Evolutionary conservation across 352 stramenopile species (phyloP).

Genomic region (Phytophthora foliorum): DNA sequence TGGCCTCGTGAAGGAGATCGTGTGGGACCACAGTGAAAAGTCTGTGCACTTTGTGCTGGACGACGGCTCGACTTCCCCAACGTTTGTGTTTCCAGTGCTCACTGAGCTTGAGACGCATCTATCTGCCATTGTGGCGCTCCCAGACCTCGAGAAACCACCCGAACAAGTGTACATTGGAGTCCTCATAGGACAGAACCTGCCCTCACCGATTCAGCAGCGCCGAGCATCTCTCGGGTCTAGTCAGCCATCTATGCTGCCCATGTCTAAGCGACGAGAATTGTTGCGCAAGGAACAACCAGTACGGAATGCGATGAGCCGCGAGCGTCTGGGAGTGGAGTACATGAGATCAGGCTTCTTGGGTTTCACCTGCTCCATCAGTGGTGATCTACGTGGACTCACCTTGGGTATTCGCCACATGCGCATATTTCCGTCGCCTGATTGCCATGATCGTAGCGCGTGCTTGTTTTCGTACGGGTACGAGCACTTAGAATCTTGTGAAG

Average conservation of each 20-base stretch:
- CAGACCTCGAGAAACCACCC: slow-evolving; percentile 38
- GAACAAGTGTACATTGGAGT: slow-evolving; percentile 77
- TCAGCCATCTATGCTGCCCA: slow-evolving; percentile 41
- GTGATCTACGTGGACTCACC: slow-evolving; percentile 61
- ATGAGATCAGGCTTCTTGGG: slow-evolving; percentile 55
- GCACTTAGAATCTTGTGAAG: slow-evolving; percentile 62
- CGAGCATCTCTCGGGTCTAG: slow-evolving; percentile 24
- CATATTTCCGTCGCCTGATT: slow-evolving; percentile 68
- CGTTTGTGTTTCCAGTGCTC: slow-evolving; percentile 58
- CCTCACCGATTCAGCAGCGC: slow-evolving; percentile 77
- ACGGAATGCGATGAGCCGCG: slow-evolving; percentile 47
- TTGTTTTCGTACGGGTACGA: slow-evolving; percentile 78
- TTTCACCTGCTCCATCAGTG: slow-evolving; percentile 73
- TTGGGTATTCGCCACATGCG: slow-evolving; percentile 60
- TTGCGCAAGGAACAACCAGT: slow-evolving; percentile 65
- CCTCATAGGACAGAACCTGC: slow-evolving; percentile 63
- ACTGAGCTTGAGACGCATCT: slow-evolving; percentile 61
- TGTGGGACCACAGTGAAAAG: slow-evolving; percentile 77
- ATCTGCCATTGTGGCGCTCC: slow-evolving; percentile 33
- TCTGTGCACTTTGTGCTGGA: slow-evolving; percentile 57
- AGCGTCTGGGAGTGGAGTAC: slow-evolving; percentile 64
- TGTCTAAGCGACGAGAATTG: slow-evolving; percentile 55
- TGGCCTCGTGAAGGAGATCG: slow-evolving; percentile 61
- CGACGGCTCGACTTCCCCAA: slow-evolving; percentile 39
- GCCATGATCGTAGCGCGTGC: slow-evolving; percentile 67